These are phyloP conservation scores for Colletotrichum musicola DNA, from an alignment of 2,329 filamentous ascomycete species.

Conservation along the genomic window DNA sequence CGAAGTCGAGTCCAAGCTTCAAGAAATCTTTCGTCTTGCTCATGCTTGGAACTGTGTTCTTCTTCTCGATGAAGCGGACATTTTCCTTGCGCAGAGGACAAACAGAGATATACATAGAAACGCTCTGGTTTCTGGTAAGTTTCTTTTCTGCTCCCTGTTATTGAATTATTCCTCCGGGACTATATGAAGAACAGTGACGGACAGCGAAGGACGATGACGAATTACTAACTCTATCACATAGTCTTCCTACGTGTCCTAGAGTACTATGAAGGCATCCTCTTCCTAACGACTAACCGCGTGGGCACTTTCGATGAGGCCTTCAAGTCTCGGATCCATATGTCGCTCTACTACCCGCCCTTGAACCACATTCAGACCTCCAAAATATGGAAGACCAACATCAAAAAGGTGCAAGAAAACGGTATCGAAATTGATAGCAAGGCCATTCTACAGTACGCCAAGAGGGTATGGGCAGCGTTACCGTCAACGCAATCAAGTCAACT, in stretches of 20 bases:
- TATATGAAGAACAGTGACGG: no score
- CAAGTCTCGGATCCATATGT: conserved; percentile 49
- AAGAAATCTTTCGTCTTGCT: conserved; percentile 58
- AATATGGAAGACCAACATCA: neutral
- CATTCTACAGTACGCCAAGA: neutral
- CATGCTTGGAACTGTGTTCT: conserved; percentile 55
- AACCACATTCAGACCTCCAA: neutral
- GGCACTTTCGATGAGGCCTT: conserved; percentile 52
- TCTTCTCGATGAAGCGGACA: conserved; percentile 53
- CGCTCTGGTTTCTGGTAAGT: conserved; percentile 48
- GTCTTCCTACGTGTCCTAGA: conserved; percentile 44
- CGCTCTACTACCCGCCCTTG: neutral
- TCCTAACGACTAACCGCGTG: conserved; percentile 52
- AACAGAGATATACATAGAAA: conserved; percentile 50
- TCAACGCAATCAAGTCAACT: no score
- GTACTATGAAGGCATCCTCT: conserved; percentile 52
- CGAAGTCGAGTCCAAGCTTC: conserved; percentile 56
- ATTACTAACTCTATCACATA: neutral
- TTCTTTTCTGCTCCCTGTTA: neutral
- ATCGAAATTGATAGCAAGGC: neutral
- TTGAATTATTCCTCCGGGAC: neutral
- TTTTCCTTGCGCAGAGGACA: conserved; percentile 49
- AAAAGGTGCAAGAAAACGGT: neutral
- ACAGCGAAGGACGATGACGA: no score
- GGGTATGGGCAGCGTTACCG: no score